These are phyloP conservation scores for Fragosphaeria purpurea DNA, from an alignment of 2,329 filamentous ascomycete species.

Conservation along the genomic window DNA sequence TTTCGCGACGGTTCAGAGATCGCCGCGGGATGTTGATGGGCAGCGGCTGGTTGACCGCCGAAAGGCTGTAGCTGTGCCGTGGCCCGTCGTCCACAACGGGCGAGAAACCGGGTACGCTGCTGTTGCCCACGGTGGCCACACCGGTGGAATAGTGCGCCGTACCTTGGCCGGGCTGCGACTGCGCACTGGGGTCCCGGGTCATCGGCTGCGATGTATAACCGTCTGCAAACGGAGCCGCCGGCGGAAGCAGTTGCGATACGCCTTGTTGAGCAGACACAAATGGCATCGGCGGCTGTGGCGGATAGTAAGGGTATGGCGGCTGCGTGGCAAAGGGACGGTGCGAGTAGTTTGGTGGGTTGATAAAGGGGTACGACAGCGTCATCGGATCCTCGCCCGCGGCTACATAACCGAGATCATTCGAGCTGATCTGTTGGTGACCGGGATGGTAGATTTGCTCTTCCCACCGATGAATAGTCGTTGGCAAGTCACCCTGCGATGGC, in stretches of 20 bases:
- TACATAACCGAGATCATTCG: slow-evolving; percentile 13
- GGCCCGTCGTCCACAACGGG: background rate
- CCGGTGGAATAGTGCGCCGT: too few species aligned
- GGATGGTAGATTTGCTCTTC: slow-evolving; percentile 16
- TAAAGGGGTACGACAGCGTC: slow-evolving; percentile 13
- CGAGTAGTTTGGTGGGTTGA: background rate
- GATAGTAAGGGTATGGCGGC: too few species aligned
- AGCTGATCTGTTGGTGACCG: slow-evolving; percentile 14
- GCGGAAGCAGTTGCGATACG: slow-evolving; percentile 2
- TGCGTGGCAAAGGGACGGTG: too few species aligned
- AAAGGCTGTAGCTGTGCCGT: background rate
- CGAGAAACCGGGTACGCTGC: too few species aligned
- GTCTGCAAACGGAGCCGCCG: slow-evolving; percentile 7
- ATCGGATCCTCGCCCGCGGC: slow-evolving; percentile 11
- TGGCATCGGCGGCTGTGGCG: too few species aligned
- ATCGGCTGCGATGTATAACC: slow-evolving; percentile 42
- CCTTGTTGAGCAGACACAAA: too few species aligned
- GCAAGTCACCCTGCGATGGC: background rate
- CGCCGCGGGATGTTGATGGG: slow-evolving; percentile 13
- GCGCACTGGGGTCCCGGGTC: slow-evolving; percentile 34
- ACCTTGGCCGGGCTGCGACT: slow-evolving; percentile 18
- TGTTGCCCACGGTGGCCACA: too few species aligned
- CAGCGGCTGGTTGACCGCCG: background rate
- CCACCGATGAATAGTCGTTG: slow-evolving; percentile 17
- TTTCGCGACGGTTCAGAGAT: slow-evolving; percentile 4